Evolutionary conservation across 192 early-diverging fungal species (phyloP).

Genomic region (Piromyces sp.): DNA sequence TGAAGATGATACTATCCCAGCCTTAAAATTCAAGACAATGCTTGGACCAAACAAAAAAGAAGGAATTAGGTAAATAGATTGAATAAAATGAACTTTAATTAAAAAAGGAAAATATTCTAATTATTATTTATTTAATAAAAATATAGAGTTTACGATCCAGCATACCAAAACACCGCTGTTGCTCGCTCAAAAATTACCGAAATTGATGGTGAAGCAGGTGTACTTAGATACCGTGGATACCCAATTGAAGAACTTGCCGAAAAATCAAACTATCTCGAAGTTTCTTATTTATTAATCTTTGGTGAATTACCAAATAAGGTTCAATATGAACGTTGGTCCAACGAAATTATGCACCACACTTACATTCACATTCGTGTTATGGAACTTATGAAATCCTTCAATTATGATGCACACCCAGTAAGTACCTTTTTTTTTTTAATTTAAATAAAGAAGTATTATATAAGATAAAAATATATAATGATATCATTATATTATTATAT

Average conservation of each 20-base stretch:
- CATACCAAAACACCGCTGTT: slow-evolving; percentile 46
- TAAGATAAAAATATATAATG: too few relatives aligned
- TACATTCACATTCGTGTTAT: slow-evolving; percentile 8
- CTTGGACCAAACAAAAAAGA: neutral
- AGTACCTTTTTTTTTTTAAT: neutral
- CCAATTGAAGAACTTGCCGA: slow-evolving; percentile 47
- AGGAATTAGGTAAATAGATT: slow-evolving; percentile 4
- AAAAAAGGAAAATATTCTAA: too few relatives aligned
- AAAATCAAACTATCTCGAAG: slow-evolving; percentile 44
- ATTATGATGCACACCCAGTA: slow-evolving; percentile 45
- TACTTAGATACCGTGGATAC: slow-evolving; percentile 43
- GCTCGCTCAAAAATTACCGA: slow-evolving; percentile 39
- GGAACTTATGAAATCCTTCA: slow-evolving; percentile 17
- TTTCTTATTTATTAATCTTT: slow-evolving; percentile 47
- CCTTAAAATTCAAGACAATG: slow-evolving; percentile 14
- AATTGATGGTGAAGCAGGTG: slow-evolving; percentile 50
- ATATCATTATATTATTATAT: too few relatives aligned
- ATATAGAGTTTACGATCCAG: slow-evolving; percentile 6
- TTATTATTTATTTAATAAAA: neutral
- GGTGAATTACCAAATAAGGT: slow-evolving; percentile 32
- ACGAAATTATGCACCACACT: slow-evolving; percentile 34
- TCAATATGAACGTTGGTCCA: slow-evolving; percentile 24
- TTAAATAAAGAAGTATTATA: too few relatives aligned
- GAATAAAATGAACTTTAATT: too few relatives aligned
- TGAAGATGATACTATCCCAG: slow-evolving; percentile 19